Conservation (phyloP, 345 rosid genomes). For the Citrus hindsii region DNA sequence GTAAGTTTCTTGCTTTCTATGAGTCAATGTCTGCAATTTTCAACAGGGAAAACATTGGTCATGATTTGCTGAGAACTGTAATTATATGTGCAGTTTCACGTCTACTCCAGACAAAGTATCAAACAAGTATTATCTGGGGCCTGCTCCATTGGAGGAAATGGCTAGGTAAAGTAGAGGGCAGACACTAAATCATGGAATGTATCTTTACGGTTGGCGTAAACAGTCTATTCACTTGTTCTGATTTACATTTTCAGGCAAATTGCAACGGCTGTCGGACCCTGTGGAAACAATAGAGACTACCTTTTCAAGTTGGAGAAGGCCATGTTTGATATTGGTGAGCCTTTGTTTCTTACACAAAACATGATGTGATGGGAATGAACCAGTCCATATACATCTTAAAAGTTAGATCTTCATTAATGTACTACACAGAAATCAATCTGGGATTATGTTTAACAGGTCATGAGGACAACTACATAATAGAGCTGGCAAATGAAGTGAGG, state of each 20-base stretch:
- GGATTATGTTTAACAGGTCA: slow-evolving; percentile 46
- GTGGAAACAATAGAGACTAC: slow-evolving; percentile 94
- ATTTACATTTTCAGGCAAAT: slow-evolving; percentile 62
- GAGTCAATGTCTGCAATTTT: background rate
- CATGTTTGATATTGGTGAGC: slow-evolving; percentile 74
- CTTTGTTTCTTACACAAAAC: background rate
- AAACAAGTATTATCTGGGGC: slow-evolving; percentile 92
- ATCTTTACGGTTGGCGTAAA: background rate
- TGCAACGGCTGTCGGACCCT: slow-evolving; percentile 91
- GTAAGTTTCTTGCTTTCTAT: slow-evolving; percentile 40
- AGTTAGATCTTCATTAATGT: background rate
- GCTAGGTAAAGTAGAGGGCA: slow-evolving; percentile 48
- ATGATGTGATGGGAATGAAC: too few species aligned
- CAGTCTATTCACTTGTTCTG: slow-evolving; percentile 6
- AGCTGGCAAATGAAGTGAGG: slow-evolving; percentile 89
- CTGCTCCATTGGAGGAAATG: slow-evolving; percentile 93
- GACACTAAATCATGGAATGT: background rate
- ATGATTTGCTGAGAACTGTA: slow-evolving; percentile 7
- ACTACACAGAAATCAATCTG: background rate
- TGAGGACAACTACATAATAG: slow-evolving; percentile 76
- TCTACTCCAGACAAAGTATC: slow-evolving; percentile 82
- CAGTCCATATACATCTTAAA: background rate
- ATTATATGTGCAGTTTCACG: slow-evolving; percentile 59
- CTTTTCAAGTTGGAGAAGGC: slow-evolving; percentile 86
- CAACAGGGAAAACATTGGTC: background rate